Conservation (phyloP, 2,329 filamentous ascomycete genomes). For the Colletotrichum kahawae region DNA sequence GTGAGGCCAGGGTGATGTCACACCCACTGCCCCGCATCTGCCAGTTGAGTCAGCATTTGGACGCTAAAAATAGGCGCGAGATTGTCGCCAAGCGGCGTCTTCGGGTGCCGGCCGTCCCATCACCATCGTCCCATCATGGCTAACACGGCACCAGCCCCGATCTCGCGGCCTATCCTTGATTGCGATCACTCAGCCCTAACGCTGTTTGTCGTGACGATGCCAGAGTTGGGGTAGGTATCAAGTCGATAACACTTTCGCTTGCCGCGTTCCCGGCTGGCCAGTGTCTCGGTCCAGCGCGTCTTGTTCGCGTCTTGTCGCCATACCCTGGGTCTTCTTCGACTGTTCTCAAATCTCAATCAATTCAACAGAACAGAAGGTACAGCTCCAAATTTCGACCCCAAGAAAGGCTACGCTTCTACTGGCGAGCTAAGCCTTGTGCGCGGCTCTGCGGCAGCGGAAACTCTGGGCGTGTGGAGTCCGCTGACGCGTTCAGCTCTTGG, state of each 20-base stretch:
- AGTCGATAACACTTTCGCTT: neutral
- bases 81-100: neutral
- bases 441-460: constrained; percentile 20
- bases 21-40: neutral
- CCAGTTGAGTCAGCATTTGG: neutral
- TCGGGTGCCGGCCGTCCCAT: neutral
- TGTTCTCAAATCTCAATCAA: neutral
- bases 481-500: constrained; percentile 17
- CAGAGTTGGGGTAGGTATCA: neutral
- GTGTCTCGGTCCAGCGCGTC: neutral
- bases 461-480: constrained; percentile 11
- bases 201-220: neutral
- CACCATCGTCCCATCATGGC: neutral
- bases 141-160: neutral
- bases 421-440: constrained; percentile 10
- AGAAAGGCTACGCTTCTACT: neutral
- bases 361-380: neutral
- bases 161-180: neutral
- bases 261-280: neutral
- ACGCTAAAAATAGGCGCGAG: neutral
- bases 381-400: neutral
- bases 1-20: neutral
- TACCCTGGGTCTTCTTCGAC: neutral
- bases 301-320: neutral
- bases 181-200: neutral